Conservation (phyloP, 2,329 filamentous ascomycete genomes). For the Aspergillus puulaauensis region DNA sequence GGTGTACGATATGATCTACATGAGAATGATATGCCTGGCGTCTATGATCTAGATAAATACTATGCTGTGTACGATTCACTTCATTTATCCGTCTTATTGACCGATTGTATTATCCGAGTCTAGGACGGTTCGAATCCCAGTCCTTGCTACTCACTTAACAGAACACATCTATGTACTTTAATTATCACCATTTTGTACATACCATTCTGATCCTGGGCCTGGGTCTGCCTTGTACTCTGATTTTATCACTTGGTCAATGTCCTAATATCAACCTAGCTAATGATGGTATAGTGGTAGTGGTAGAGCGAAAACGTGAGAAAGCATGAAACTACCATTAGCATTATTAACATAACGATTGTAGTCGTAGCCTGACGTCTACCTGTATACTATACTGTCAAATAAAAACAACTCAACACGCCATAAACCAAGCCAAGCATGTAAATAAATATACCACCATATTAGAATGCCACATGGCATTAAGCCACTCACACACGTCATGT, state of each 20-base stretch:
- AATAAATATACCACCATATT: neutral
- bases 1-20: conserved; percentile 1
- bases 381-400: conserved; percentile 3
- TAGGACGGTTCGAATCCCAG: too few species aligned
- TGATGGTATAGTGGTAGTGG: too few species aligned
- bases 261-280: too few species aligned
- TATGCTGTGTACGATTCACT: neutral
- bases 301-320: neutral
- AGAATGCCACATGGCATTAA: neutral
- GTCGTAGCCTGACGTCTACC: neutral
- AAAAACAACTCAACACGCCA: neutral
- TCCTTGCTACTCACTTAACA: neutral
- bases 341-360: neutral
- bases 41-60: neutral
- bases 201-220: too few species aligned
- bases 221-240: too few species aligned
- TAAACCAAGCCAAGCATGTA: too few species aligned
- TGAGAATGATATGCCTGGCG: neutral
- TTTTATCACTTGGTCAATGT: too few species aligned
- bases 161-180: neutral
- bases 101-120: neutral
- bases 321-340: neutral
- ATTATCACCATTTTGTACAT: too few species aligned
- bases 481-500: neutral
- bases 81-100: neutral